A percentile compares a stretch with the other conserved stretches of the same genome.
Conservation (phyloP, 2,329 filamentous ascomycete species). For the Arthroderma sp. region DNA sequence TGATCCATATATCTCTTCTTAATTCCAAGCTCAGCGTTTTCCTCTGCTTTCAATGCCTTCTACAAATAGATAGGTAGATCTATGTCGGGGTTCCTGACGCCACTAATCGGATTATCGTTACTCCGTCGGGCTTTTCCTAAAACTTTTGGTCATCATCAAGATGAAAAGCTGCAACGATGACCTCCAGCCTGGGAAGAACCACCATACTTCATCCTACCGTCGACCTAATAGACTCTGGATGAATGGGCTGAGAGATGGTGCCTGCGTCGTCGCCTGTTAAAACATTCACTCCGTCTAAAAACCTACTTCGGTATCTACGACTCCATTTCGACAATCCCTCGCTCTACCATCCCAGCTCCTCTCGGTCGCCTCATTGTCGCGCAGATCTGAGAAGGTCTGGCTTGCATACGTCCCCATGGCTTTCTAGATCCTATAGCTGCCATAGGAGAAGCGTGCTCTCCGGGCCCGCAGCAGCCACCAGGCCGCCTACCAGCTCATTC, state of each 20-base stretch:
- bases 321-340: constrained; percentile 51
- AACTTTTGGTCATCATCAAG: too few species aligned
- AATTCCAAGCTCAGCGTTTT: too few species aligned
- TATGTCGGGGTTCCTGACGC: too few species aligned
- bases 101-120: too few species aligned
- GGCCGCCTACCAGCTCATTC: constrained; percentile 1
- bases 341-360: constrained; percentile 25
- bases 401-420: neutral
- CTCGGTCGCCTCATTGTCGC: neutral
- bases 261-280: constrained; percentile 19
- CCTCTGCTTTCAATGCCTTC: too few species aligned
- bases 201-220: too few species aligned
- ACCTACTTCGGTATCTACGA: constrained; percentile 58
- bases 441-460: neutral
- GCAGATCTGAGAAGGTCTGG: neutral
- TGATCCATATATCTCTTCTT: too few species aligned
- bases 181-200: too few species aligned
- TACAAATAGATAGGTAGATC: too few species aligned
- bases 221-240: neutral
- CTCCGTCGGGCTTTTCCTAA: too few species aligned
- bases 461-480: constrained; percentile 1
- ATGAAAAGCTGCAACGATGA: too few species aligned
- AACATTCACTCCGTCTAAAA: constrained; percentile 36
- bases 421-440: neutral
- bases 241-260: constrained; percentile 23